Evolutionary conservation across 768 basidiomycete species (phyloP), one percentile per base, ranked within the genome.

Genomic region (Lyophyllum semitale): DNA sequence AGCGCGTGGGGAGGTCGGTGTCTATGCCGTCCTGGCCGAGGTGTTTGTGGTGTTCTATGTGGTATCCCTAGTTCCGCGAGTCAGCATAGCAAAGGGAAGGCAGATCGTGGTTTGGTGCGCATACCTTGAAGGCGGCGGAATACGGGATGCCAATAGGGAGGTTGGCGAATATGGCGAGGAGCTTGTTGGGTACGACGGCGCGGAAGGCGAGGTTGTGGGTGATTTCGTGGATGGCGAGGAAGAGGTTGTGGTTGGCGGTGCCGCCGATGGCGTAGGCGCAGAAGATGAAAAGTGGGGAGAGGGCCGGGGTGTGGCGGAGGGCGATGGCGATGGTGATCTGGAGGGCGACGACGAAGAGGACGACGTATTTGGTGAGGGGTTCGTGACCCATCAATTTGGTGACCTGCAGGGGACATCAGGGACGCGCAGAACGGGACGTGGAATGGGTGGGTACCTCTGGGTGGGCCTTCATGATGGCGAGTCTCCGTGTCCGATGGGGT

Each of bases 201-300:
- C 80, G 83, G 76, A 98, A 98, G 1, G 94, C 97, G 25, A 99
- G 81, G 68, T 98, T 98, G 70, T 99, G 97, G 2, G 95, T 97
- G 58, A 99, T 97, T 67, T 99, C 97, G 68, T 99, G 97, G 51
- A 99, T 97, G 40, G 97, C 94, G 45, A 99, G 84, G 73, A 99
- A 99, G 35, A 96, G 81, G 69, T 98, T 99, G 70, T 99, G 97
- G 73, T 98, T 99, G 8, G 90, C 89, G 0, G 96, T 98, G 3
- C 94, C 97, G 1, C 97, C 97, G 46, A 98, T 80, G 13, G 73
- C 77, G 68, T 98, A 98, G 1, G 96, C 93, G 12, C 78, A 77
- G 54, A 88, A 59, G 53, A 98, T 65, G 72, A 97, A 98, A 45
- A 76, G 63, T 20, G 79, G 81, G 2, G 91, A 93, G 46, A 87